Conservation (phyloP, 192 early-diverging fungal genomes). For the Obelidium mucronatum region DNA sequence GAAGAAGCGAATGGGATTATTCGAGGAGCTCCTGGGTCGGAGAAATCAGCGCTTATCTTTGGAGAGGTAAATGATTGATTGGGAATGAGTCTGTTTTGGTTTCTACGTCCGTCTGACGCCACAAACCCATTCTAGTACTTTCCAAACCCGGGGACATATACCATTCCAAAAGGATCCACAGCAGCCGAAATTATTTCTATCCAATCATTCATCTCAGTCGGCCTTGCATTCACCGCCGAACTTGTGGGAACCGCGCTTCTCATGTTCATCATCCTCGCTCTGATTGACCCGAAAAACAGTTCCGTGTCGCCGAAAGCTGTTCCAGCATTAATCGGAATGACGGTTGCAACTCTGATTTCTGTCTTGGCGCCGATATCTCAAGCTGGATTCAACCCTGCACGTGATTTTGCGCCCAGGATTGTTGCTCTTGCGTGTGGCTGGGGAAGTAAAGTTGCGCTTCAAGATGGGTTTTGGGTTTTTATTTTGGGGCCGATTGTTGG, state of each 20-base stretch:
- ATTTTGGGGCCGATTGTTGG: constrained; percentile 26
- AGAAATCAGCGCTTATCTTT: constrained; percentile 40
- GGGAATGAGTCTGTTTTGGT: too few species aligned
- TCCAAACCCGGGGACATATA: constrained; percentile 18
- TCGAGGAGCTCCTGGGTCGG: constrained; percentile 24
- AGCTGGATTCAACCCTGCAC: constrained; percentile 47
- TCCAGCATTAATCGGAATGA: constrained; percentile 34
- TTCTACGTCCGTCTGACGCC: too few species aligned
- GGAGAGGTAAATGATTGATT: constrained; percentile 30
- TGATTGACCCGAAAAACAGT: constrained; percentile 29
- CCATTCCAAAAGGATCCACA: background rate
- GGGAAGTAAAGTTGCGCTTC: background rate
- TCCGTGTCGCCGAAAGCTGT: constrained; percentile 22
- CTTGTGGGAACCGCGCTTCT: constrained; percentile 36
- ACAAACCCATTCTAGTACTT: constrained; percentile 25
- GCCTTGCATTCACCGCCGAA: constrained; percentile 25
- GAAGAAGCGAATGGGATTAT: constrained; percentile 31
- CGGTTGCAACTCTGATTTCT: constrained; percentile 21
- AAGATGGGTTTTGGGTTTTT: constrained; percentile 27
- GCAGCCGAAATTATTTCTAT: background rate
- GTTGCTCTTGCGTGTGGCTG: constrained; percentile 40
- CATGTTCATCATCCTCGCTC: constrained; percentile 21
- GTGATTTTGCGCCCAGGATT: constrained; percentile 47
- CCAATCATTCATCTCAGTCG: background rate
- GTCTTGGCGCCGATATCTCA: constrained; percentile 39